Evolutionary conservation across 2,329 filamentous ascomycete genomes (phyloP).

Genomic region (Neofusicoccum cordaticola): DNA sequence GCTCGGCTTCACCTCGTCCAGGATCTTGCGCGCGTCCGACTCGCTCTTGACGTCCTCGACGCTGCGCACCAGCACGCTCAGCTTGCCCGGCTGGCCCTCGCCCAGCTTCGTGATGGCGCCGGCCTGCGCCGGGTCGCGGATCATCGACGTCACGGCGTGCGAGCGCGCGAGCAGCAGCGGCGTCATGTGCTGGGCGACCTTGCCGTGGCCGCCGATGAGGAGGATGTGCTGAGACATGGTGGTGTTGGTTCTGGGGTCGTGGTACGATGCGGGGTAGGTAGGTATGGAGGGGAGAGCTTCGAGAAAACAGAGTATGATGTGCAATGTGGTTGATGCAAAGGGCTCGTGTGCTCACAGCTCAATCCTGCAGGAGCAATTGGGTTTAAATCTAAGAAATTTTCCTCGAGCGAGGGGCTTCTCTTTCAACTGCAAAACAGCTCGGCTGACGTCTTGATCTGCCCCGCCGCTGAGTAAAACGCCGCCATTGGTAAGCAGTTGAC

Average conservation of each 20-base stretch:
- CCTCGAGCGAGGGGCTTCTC: no score
- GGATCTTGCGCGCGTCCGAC: slow-evolving; percentile 59
- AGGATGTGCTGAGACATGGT: slow-evolving; percentile 51
- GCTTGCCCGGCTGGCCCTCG: slow-evolving; percentile 57
- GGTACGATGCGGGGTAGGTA: background rate
- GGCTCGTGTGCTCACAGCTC: no score
- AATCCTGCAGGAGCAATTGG: no score
- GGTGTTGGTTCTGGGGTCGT: background rate
- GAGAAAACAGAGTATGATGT: no score
- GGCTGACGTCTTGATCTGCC: slow-evolving; percentile 9
- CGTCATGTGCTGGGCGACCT: slow-evolving; percentile 71
- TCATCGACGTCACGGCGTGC: slow-evolving; percentile 76
- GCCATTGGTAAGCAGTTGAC: slow-evolving; percentile 2
- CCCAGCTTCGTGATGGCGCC: slow-evolving; percentile 62
- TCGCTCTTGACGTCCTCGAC: slow-evolving; percentile 68
- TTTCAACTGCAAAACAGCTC: background rate
- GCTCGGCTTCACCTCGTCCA: slow-evolving; percentile 61
- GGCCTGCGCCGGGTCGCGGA: slow-evolving; percentile 69
- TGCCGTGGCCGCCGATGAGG: slow-evolving; percentile 78
- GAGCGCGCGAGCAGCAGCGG: slow-evolving; percentile 70
- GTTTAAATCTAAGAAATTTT: no score
- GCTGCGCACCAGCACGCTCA: slow-evolving; percentile 68
- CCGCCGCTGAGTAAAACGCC: background rate
- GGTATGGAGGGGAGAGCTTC: no score
- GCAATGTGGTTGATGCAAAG: no score